A percentile compares a stretch with the other conserved stretches of the same genome.
Conservation (phyloP, 306 rosid genomes). For the Cercis canadensis region DNA sequence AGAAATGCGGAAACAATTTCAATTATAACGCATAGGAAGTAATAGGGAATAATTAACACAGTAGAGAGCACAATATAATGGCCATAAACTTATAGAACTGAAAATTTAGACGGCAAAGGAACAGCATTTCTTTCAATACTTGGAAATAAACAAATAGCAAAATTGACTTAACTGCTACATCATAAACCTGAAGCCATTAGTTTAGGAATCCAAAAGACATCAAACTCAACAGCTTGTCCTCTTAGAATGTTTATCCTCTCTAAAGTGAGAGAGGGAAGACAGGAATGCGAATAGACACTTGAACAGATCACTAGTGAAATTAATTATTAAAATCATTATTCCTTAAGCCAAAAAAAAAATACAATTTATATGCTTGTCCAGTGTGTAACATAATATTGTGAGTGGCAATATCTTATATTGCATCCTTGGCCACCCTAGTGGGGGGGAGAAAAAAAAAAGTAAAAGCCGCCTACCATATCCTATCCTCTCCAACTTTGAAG, state of each 20-base stretch:
- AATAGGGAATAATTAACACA: background rate
- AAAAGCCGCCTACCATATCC: slow-evolving; percentile 68
- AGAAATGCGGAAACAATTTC: slow-evolving; percentile 43
- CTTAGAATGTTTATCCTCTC: slow-evolving; percentile 4
- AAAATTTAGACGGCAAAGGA: slow-evolving; percentile 14
- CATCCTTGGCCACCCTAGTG: too few species aligned
- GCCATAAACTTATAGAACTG: background rate
- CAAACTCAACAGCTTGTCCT: background rate
- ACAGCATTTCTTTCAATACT: slow-evolving; percentile 11
- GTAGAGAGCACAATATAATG: background rate
- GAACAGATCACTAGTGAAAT: background rate
- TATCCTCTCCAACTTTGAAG: slow-evolving; percentile 94
- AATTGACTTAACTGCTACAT: slow-evolving; percentile 8
- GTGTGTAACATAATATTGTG: background rate
- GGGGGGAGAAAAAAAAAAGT: too few species aligned
- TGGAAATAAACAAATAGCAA: background rate
- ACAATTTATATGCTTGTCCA: background rate
- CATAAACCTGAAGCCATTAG: background rate
- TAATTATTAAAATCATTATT: background rate
- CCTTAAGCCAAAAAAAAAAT: background rate
- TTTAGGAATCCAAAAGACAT: slow-evolving; percentile 2
- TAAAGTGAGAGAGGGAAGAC: background rate
- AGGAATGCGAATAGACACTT: slow-evolving; percentile 3
- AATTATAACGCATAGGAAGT: slow-evolving; percentile 23
- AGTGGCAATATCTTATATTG: slow-evolving; percentile 11